These are phyloP conservation scores for Nicotiana benthamiana DNA, from an alignment of 257 asterid species.

Conservation along the genomic window DNA sequence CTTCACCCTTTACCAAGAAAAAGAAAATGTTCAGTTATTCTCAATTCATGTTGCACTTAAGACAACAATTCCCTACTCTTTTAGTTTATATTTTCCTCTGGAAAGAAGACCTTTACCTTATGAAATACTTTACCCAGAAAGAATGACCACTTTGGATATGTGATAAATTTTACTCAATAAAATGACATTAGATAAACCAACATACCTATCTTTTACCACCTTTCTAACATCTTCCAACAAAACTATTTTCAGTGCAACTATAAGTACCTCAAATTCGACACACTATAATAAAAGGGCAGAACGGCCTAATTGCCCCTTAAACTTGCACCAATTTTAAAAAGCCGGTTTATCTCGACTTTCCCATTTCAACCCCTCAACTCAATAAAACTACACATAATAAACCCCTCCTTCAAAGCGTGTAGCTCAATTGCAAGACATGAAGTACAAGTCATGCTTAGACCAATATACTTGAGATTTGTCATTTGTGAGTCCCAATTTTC, in stretches of 20 bases:
- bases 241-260: background rate
- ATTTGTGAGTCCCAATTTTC: no score
- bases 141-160: background rate
- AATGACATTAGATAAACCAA: background rate
- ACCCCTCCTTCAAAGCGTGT: no score
- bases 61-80: background rate
- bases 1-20: background rate
- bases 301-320: no score
- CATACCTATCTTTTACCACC: background rate
- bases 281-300: background rate
- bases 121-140: background rate
- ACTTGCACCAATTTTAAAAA: no score
- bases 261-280: background rate
- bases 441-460: no score
- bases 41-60: background rate
- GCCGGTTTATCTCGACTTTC: no score
- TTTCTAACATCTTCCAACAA: background rate
- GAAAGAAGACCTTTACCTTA: background rate
- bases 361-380: no score
- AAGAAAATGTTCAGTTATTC: background rate
- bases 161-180: background rate
- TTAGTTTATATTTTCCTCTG: background rate
- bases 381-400: no score
- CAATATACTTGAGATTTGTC: no score
- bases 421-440: no score